Evolutionary conservation across 176 grass and related monocot species (phyloP).

Genomic region (Cocos nucifera): DNA sequence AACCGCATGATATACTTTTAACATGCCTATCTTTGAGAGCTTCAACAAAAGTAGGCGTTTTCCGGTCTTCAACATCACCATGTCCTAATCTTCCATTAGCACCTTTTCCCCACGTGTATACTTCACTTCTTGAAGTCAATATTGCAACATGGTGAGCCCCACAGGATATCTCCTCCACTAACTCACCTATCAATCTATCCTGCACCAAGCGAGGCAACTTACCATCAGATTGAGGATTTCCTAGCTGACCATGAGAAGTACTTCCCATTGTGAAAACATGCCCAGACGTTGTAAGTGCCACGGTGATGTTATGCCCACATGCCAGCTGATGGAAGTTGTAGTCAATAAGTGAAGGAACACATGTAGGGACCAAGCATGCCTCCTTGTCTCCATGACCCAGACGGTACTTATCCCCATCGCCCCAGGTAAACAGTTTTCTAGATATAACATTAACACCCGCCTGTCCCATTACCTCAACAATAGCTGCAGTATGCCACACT

Average conservation of each 20-base stretch:
- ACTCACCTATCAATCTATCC: slow-evolving; percentile 41
- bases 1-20: slow-evolving; percentile 93
- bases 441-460: slow-evolving; percentile 34
- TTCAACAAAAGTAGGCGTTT: slow-evolving; percentile 68
- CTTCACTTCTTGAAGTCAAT: slow-evolving; percentile 75
- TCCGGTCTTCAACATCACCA: slow-evolving; percentile 61
- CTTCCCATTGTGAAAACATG: slow-evolving; percentile 95
- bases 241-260: slow-evolving; percentile 67
- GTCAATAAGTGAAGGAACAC: slow-evolving; percentile 59
- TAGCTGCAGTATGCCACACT: slow-evolving; percentile 85
- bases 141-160: slow-evolving; percentile 43
- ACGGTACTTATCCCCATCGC: slow-evolving; percentile 76
- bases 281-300: slow-evolving; percentile 70
- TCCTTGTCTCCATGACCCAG: slow-evolving; percentile 80
- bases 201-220: slow-evolving; percentile 58
- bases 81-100: slow-evolving; percentile 88
- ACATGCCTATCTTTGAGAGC: slow-evolving; percentile 79
- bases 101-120: slow-evolving; percentile 95
- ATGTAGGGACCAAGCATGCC: slow-evolving; percentile 54
- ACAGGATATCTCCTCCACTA: slow-evolving; percentile 88
- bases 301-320: slow-evolving; percentile 70
- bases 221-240: slow-evolving; percentile 62
- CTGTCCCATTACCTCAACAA: slow-evolving; percentile 55
- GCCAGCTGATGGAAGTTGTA: slow-evolving; percentile 84
- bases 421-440: slow-evolving; percentile 83